Percentiles rank a stretch among this genome's conserved stretches.
Evolutionary conservation across 495 filamentous ascomycete species (phyloP).

Genomic region (Margaritispora aquatica): DNA sequence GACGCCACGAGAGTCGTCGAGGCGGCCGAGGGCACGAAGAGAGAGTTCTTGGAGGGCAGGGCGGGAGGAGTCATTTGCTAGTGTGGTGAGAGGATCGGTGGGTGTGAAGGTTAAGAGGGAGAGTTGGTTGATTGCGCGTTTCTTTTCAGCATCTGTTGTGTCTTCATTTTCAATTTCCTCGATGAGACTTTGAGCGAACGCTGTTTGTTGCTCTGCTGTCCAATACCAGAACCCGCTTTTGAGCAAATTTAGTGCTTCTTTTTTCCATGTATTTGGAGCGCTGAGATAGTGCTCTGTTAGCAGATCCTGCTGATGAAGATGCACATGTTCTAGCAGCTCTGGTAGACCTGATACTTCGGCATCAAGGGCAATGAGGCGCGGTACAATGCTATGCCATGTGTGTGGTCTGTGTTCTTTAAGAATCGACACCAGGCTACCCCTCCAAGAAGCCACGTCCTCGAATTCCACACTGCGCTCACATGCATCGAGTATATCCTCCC

Average conservation of each 20-base stretch:
- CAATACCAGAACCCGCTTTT: constrained; percentile 3
- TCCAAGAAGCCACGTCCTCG: neutral
- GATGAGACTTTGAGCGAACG: neutral
- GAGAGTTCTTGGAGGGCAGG: neutral
- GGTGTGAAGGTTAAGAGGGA: neutral
- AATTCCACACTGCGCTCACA: neutral
- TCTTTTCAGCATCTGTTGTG: neutral
- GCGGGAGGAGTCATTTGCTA: neutral
- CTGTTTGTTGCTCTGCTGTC: constrained; percentile 1
- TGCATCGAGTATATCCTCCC: neutral
- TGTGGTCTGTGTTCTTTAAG: neutral
- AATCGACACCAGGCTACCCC: neutral
- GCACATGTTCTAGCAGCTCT: neutral
- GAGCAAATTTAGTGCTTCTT: neutral
- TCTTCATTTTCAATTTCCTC: constrained; percentile 1
- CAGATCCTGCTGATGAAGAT: neutral
- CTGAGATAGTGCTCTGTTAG: neutral
- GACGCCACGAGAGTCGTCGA: neutral
- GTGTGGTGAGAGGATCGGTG: neutral
- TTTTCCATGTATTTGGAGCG: neutral
- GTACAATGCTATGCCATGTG: neutral
- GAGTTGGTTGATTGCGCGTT: neutral
- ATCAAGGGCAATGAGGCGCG: neutral
- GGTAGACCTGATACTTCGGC: neutral
- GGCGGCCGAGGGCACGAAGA: neutral